phyloP scores from a whole-genome alignment of 768 basidiomycete genomes.

The Melanogaster broomeanus region DNA sequence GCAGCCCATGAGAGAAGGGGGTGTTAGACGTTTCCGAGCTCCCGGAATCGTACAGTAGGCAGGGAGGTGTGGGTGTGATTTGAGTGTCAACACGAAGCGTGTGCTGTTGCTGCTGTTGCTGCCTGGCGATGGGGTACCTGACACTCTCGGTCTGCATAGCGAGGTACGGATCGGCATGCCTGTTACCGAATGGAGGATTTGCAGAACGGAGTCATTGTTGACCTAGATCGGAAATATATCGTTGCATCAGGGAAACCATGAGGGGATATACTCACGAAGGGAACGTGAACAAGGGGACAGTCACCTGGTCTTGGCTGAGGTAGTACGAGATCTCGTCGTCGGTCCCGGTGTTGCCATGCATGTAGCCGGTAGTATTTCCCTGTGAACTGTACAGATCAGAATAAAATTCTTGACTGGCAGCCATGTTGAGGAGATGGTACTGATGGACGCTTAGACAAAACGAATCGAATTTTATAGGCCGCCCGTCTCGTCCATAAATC shows the following conservation, averaged over 20 bases:
- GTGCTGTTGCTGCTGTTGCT: conserved; percentile 7
- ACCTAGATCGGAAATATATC: conserved; percentile 11
- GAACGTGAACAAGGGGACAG: not conserved
- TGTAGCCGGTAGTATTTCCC: not conserved
- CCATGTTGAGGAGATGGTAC: conserved; percentile 14
- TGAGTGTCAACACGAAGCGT: conserved; percentile 23
- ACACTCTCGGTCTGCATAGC: not conserved
- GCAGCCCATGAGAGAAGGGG: conserved; percentile 2
- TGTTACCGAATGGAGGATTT: not conserved
- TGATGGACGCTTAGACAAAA: not conserved
- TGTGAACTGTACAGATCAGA: not conserved
- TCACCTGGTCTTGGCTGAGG: not conserved
- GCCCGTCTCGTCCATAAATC: not conserved
- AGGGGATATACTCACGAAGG: conserved; percentile 12
- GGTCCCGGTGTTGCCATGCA: not conserved
- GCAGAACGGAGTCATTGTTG: not conserved
- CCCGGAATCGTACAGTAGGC: conserved; percentile 8
- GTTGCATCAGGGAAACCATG: not conserved
- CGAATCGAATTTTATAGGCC: conserved; percentile 17
- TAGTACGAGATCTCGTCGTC: not conserved
- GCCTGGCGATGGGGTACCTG: not conserved
- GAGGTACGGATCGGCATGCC: not conserved
- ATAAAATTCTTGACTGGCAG: conserved; percentile 6
- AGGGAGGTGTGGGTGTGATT: conserved; percentile 5
- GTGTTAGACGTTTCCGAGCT: conserved; percentile 17